Conservation (phyloP, 2,329 filamentous ascomycete species). For the Aureobasidium sp. region DNA sequence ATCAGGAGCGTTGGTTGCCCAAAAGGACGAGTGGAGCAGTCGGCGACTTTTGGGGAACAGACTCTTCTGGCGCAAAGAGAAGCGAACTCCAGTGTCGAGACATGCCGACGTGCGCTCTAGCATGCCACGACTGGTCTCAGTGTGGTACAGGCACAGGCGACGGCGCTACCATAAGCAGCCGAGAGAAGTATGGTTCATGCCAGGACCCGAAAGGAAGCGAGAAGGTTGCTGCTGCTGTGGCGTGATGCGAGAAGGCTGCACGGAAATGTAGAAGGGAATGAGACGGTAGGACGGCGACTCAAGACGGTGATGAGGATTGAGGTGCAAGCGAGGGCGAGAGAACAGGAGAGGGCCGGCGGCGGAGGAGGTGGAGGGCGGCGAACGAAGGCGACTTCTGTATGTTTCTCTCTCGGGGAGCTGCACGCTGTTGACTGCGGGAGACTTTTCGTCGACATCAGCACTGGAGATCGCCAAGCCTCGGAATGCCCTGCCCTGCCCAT, state of each 20-base stretch:
- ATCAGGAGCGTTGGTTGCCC: conserved; percentile 46
- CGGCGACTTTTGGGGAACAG: conserved; percentile 36
- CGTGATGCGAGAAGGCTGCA: not conserved
- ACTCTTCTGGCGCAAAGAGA: conserved; percentile 36
- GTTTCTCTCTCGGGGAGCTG: not conserved
- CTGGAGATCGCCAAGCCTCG: not conserved
- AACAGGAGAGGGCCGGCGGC: not conserved
- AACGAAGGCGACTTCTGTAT: not conserved
- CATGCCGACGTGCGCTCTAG: conserved; percentile 53
- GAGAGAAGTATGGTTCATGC: conserved; percentile 7
- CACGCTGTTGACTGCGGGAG: not conserved
- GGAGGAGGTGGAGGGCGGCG: not conserved
- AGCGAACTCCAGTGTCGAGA: conserved; percentile 48
- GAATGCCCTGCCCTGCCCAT: not conserved
- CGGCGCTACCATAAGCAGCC: conserved; percentile 13
- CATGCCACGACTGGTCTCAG: conserved; percentile 36
- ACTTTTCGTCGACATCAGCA: conserved; percentile 5
- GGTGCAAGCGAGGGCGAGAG: not conserved
- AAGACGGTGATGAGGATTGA: not conserved
- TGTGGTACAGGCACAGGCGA: conserved; percentile 1
- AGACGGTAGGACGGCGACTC: conserved; percentile 11
- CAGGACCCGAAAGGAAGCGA: conserved; percentile 1
- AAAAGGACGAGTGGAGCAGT: conserved; percentile 47
- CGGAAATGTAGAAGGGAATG: not conserved
- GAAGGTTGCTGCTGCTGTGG: not conserved